Conservation (phyloP, 2,329 filamentous ascomycete genomes). For the Fusarium virguliforme region DNA sequence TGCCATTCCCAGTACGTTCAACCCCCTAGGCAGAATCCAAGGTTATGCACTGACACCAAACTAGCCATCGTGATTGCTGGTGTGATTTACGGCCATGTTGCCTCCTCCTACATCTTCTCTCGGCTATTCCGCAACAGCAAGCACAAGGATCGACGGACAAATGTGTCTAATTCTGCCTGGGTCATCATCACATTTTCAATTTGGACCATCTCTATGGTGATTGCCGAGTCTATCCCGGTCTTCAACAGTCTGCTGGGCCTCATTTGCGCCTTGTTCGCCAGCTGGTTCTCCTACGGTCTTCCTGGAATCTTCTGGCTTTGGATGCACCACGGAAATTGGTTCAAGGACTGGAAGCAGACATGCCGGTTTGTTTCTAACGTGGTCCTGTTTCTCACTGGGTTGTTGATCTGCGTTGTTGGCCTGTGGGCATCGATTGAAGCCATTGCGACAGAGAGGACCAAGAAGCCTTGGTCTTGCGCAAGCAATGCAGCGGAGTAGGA, state of each 20-base stretch:
- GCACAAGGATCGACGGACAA: conserved; percentile 67
- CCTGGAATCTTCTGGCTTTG: conserved; percentile 66
- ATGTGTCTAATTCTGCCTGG: conserved; percentile 71
- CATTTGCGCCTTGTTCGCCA: conserved; percentile 75
- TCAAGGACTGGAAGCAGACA: conserved; percentile 53
- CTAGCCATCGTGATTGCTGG: conserved; percentile 75
- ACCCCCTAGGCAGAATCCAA: accelerated
- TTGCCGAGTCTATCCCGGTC: conserved; percentile 79
- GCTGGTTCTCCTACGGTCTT: conserved; percentile 75
- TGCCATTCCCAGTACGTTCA: conserved; percentile 66
- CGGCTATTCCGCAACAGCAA: conserved; percentile 74
- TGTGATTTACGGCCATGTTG: conserved; percentile 79
- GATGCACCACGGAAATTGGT: conserved; percentile 62
- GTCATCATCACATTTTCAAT: conserved; percentile 67
- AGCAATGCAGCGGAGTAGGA: conserved; percentile 48
- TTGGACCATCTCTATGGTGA: conserved; percentile 76
- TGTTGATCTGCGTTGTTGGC: conserved; percentile 58
- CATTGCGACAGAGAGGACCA: conserved; percentile 52
- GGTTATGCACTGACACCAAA: not conserved
- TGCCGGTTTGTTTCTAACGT: conserved; percentile 55
- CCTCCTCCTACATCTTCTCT: conserved; percentile 76
- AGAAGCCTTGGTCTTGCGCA: conserved; percentile 57
- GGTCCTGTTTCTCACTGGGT: conserved; percentile 54
- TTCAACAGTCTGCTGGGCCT: conserved; percentile 78
- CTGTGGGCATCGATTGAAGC: conserved; percentile 60